Evolutionary conservation across 2,329 filamentous ascomycete genomes (phyloP).

Genomic region (Ilyonectria mors-panacis): DNA sequence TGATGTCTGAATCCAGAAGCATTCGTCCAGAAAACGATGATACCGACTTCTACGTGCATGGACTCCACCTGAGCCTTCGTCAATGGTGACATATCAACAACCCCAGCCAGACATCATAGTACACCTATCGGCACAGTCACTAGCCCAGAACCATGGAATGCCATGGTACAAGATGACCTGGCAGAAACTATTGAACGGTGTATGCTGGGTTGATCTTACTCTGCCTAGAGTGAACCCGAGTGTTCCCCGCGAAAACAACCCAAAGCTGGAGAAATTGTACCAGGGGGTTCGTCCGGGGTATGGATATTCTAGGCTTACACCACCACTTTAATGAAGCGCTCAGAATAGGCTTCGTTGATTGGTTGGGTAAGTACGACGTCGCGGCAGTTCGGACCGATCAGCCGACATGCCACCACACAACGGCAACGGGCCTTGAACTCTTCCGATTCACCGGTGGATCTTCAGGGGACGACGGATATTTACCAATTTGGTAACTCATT

Average conservation of each 20-base stretch:
- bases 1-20: constrained; percentile 49
- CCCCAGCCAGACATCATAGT: not conserved
- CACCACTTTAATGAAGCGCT: constrained; percentile 12
- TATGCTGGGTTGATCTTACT: not conserved
- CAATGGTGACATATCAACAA: not conserved
- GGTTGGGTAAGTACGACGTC: constrained; percentile 25
- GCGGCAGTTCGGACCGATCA: constrained; percentile 41
- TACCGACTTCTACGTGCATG: not conserved
- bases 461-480: constrained; percentile 25
- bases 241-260: constrained; percentile 19
- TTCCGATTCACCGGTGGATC: constrained; percentile 14
- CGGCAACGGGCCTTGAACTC: constrained; percentile 19
- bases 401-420: constrained; percentile 30
- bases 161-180: not conserved
- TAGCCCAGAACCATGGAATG: not conserved
- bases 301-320: constrained; percentile 14
- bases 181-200: not conserved
- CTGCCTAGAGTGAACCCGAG: constrained; percentile 5
- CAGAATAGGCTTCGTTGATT: constrained; percentile 35
- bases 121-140: not conserved
- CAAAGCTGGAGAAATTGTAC: constrained; percentile 18
- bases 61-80: not conserved
- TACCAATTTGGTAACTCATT: constrained; percentile 13
- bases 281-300: constrained; percentile 35
- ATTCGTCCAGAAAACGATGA: not conserved